A percentile compares a stretch with the other conserved stretches of the same genome.
phyloP scores from a whole-genome alignment of 2,329 filamentous ascomycete genomes.

The Diaporthe nobilis region DNA sequence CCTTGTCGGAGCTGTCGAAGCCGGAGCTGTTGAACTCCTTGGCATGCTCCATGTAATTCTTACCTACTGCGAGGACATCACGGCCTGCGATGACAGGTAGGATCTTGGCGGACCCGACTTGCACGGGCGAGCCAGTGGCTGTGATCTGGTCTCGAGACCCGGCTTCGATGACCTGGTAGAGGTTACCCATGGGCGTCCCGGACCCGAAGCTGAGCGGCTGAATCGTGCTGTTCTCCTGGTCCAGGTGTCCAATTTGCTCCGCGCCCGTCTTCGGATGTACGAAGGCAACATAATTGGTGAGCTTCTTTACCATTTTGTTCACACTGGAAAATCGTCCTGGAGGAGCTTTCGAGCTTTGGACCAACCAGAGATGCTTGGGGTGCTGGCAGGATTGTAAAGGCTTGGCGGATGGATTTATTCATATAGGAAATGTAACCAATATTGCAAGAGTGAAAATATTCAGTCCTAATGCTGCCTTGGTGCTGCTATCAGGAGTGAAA shows the following conservation, averaged over 20 bases:
- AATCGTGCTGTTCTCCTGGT: not conserved
- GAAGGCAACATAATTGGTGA: constrained; percentile 1
- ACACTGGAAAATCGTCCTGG: not conserved
- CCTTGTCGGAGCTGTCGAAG: constrained; percentile 12
- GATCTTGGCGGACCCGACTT: not conserved
- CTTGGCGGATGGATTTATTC: no score
- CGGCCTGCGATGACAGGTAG: not conserved
- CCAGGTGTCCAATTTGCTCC: not conserved
- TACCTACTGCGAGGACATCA: constrained; percentile 2
- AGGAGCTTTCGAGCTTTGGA: no score
- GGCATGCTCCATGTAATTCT: constrained; percentile 10
- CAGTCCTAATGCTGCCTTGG: not conserved
- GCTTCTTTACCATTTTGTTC: not conserved
- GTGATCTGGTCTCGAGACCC: not conserved
- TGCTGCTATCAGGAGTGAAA: not conserved
- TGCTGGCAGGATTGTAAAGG: not conserved
- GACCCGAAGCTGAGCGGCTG: constrained; percentile 1
- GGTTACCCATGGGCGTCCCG: not conserved
- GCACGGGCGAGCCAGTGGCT: not conserved
- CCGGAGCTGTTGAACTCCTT: constrained; percentile 10
- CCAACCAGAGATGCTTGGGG: not conserved
- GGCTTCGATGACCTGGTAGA: constrained; percentile 4
- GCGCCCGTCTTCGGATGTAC: not conserved
- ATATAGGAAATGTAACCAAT: not conserved
- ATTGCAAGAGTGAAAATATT: not conserved